A percentile compares a stretch with the other conserved stretches of the same genome.
phyloP scores from a whole-genome alignment of 169 alveolate species.

The Eimeria nieschulzi region DNA sequence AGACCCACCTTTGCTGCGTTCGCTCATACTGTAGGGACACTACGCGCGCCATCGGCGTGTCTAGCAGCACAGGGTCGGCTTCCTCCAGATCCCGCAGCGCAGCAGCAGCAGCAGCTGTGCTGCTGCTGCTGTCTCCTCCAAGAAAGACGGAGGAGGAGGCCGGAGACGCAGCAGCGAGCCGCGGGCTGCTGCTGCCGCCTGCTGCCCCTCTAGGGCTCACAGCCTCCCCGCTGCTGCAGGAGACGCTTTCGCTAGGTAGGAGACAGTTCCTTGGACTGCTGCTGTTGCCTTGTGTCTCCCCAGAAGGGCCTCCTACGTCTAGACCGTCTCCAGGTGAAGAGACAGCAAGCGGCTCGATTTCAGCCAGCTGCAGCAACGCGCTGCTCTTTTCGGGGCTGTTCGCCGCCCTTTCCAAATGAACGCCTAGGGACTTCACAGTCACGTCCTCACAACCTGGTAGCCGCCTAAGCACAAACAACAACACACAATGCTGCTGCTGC shows the following conservation, averaged over 20 bases:
- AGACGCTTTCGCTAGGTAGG: constrained; percentile 10
- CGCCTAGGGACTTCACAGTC: constrained; percentile 24
- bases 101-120: constrained; percentile 63
- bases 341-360: constrained; percentile 13
- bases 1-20: constrained; percentile 76
- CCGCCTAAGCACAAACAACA: not conserved
- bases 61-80: constrained; percentile 30
- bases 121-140: constrained; percentile 7
- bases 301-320: not conserved
- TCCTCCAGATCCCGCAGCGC: constrained; percentile 52
- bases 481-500: not conserved
- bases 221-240: constrained; percentile 44
- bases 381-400: constrained; percentile 21
- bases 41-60: constrained; percentile 68
- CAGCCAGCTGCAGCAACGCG: constrained; percentile 35
- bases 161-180: not conserved
- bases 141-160: not conserved
- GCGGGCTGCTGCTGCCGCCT: constrained; percentile 20
- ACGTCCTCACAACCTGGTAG: constrained; percentile 30
- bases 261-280: constrained; percentile 9
- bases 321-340: constrained; percentile 14
- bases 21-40: constrained; percentile 73
- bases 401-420: not conserved
- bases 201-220: not conserved
- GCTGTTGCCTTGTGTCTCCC: not conserved